Percentiles rank a stretch among this genome's conserved stretches.
Evolutionary conservation across 2,329 filamentous ascomycete genomes (phyloP).

Genomic region (Diaporthe sp.): DNA sequence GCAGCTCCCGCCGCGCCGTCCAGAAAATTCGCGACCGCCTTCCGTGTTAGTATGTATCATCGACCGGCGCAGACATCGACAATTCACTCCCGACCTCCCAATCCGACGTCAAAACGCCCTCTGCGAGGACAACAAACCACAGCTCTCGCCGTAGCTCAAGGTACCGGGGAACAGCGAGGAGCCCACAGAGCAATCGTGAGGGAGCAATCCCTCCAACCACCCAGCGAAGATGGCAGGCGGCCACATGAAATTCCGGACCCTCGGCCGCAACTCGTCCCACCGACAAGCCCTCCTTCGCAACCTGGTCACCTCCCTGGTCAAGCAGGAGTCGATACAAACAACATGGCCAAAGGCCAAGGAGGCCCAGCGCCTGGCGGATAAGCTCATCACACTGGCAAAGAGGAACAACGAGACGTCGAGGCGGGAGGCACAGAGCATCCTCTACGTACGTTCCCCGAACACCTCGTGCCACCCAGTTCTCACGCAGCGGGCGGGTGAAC

Average conservation of each 20-base stretch:
- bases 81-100: not conserved
- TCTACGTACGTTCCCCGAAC: constrained; percentile 79
- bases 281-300: constrained; percentile 94
- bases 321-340: constrained; percentile 93
- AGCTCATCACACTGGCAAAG: constrained; percentile 94
- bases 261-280: constrained; percentile 88
- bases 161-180: not conserved
- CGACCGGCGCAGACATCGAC: constrained; percentile 26
- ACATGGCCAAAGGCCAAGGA: constrained; percentile 98
- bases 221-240: constrained; percentile 82
- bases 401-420: constrained; percentile 87
- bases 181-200: not conserved
- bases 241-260: constrained; percentile 87
- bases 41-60: constrained; percentile 10
- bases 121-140: constrained; percentile 1
- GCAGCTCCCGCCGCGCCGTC: constrained; percentile 34
- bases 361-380: constrained; percentile 92
- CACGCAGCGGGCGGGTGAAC: not conserved
- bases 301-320: constrained; percentile 93
- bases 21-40: constrained; percentile 35
- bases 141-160: not conserved
- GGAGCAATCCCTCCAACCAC: constrained; percentile 3
- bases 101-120: not conserved
- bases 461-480: constrained; percentile 57
- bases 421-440: constrained; percentile 81